Conservation (phyloP, 208 protist genomes). For the Leishmania major region DNA sequence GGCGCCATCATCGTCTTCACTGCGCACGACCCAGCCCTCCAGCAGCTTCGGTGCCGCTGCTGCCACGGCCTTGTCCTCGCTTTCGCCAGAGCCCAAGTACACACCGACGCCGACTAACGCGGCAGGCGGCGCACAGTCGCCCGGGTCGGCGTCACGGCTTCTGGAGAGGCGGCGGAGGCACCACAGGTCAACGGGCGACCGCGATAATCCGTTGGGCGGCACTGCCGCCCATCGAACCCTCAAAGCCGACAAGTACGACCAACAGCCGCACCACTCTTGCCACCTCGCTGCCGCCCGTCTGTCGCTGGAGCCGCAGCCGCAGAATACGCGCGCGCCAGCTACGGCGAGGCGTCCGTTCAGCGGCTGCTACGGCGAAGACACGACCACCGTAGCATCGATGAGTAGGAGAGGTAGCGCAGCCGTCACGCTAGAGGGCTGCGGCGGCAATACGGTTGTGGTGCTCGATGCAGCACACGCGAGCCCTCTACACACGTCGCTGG, state of each 20-base stretch:
- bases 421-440: neutral
- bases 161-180: too few relatives aligned
- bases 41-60: neutral
- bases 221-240: neutral
- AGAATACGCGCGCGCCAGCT: too few relatives aligned
- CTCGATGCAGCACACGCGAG: neutral
- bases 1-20: neutral
- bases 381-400: neutral
- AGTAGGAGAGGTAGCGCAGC: conserved; percentile 4
- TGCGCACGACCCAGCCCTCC: neutral
- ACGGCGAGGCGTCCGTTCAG: neutral
- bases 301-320: neutral
- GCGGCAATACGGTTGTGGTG: neutral
- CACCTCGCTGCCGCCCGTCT: neutral
- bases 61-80: neutral
- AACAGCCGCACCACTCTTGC: neutral
- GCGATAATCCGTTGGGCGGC: neutral
- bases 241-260: neutral
- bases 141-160: neutral
- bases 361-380: neutral
- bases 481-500: neutral
- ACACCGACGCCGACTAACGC: neutral
- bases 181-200: neutral
- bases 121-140: neutral
- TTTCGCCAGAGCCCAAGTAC: neutral